Evolutionary conservation across 1,284 basidiomycete genomes (phyloP).

Genomic region (Ustilago tritici): DNA sequence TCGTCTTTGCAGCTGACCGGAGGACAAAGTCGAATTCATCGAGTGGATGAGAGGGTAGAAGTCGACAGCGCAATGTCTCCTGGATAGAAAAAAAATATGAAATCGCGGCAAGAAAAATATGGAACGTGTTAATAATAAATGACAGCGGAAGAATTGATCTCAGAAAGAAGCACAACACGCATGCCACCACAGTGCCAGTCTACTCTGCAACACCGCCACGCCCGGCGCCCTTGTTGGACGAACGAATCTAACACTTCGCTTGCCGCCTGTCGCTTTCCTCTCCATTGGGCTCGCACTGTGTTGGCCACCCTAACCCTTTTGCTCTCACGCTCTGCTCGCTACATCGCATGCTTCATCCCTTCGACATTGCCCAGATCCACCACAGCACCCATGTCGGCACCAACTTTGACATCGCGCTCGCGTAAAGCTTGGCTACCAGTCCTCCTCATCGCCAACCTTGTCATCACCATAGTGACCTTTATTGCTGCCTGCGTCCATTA

Average conservation of each 20-base stretch:
- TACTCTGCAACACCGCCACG: background rate
- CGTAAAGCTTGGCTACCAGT: constrained; percentile 24
- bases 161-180: background rate
- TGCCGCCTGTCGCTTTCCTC: background rate
- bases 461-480: constrained; percentile 19
- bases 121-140: background rate
- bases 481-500: constrained; percentile 41
- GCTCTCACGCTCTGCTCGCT: constrained; percentile 6
- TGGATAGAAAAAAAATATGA: background rate
- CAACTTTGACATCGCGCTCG: background rate
- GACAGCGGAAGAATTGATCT: background rate
- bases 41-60: no score
- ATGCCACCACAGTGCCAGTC: no score
- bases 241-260: constrained; percentile 5
- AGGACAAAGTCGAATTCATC: no score
- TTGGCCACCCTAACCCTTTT: background rate
- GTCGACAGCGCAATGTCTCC: no score
- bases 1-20: no score
- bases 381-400: background rate
- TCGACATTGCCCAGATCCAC: background rate
- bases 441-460: constrained; percentile 20
- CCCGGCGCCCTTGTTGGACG: background rate
- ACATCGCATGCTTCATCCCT: background rate
- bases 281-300: background rate
- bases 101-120: no score